Evolutionary conservation across 2,329 filamentous ascomycete genomes (phyloP).

Genomic region (Trichoderma breve): DNA sequence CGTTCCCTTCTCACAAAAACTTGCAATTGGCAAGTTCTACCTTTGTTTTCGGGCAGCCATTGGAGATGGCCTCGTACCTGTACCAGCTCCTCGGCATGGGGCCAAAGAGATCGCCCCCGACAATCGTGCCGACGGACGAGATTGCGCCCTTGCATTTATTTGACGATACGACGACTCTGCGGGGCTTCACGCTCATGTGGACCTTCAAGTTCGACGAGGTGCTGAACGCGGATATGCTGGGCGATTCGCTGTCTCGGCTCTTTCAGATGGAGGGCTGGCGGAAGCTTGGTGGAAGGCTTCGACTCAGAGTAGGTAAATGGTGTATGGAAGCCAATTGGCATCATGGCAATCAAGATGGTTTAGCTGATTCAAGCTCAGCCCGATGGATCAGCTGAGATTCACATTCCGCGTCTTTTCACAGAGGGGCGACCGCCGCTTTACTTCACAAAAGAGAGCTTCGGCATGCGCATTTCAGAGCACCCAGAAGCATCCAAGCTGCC

Average conservation of each 20-base stretch:
- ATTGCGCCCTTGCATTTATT: conserved; percentile 8
- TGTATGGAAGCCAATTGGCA: neutral
- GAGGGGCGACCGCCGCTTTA: neutral
- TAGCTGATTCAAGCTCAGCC: neutral
- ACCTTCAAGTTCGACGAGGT: conserved; percentile 10
- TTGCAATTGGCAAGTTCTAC: neutral
- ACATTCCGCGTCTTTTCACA: neutral
- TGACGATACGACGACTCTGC: neutral
- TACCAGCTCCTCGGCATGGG: neutral
- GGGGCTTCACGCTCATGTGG: conserved; percentile 6
- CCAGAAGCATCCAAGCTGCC: conserved; percentile 2
- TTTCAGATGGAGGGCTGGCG: conserved; percentile 11
- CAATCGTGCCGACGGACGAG: conserved; percentile 3
- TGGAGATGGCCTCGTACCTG: neutral
- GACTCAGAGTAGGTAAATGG: neutral
- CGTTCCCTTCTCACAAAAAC: neutral
- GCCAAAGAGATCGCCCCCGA: neutral
- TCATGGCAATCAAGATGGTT: no score
- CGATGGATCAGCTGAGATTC: conserved; percentile 1
- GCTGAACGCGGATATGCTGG: conserved; percentile 2
- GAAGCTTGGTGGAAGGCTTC: conserved; percentile 2
- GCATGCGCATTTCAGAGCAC: conserved; percentile 4
- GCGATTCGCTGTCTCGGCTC: neutral
- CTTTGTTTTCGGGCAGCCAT: neutral
- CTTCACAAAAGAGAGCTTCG: conserved; percentile 10